These are phyloP conservation scores for Boletus vermiculosoides DNA, from an alignment of 768 basidiomycete genomes.

Conservation along the genomic window DNA sequence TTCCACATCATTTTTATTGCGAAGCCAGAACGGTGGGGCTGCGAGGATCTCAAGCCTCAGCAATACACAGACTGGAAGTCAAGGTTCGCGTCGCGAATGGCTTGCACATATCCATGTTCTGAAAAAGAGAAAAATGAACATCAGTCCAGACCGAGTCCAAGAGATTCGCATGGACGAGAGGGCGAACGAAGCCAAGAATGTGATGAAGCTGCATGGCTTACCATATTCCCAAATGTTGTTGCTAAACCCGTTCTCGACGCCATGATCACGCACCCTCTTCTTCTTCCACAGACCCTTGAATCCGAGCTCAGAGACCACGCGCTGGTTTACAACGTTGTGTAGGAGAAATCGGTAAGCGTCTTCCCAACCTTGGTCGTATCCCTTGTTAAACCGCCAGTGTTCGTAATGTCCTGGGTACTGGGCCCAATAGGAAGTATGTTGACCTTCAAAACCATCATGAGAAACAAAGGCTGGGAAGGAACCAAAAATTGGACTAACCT, in stretches of 20 bases:
- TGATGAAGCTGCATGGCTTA: constrained; percentile 23
- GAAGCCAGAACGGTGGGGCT: not conserved
- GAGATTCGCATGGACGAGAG: not conserved
- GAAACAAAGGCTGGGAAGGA: constrained; percentile 17
- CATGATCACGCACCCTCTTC: constrained; percentile 45
- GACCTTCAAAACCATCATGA: constrained; percentile 28
- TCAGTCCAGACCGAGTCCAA: not conserved
- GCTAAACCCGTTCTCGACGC: constrained; percentile 36
- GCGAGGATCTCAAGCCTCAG: constrained; percentile 11
- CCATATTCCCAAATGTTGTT: constrained; percentile 67
- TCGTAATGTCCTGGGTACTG: constrained; percentile 57
- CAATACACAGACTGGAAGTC: constrained; percentile 39
- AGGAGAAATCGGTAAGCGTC: constrained; percentile 60
- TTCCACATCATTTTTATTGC: not conserved
- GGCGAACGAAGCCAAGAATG: not conserved
- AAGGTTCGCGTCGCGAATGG: constrained; percentile 40
- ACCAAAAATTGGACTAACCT: constrained; percentile 24
- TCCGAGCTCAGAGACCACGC: constrained; percentile 54
- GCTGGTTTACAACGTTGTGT: constrained; percentile 16
- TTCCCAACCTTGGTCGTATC: constrained; percentile 70
- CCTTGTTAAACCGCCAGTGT: constrained; percentile 65
- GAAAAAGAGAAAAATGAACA: not conserved
- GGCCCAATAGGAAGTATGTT: constrained; percentile 43
- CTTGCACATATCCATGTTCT: constrained; percentile 69
- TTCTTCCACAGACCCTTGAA: constrained; percentile 62